These are phyloP conservation scores for Penicillium cataractarum DNA, from an alignment of 495 filamentous ascomycete genomes.

Conservation along the genomic window DNA sequence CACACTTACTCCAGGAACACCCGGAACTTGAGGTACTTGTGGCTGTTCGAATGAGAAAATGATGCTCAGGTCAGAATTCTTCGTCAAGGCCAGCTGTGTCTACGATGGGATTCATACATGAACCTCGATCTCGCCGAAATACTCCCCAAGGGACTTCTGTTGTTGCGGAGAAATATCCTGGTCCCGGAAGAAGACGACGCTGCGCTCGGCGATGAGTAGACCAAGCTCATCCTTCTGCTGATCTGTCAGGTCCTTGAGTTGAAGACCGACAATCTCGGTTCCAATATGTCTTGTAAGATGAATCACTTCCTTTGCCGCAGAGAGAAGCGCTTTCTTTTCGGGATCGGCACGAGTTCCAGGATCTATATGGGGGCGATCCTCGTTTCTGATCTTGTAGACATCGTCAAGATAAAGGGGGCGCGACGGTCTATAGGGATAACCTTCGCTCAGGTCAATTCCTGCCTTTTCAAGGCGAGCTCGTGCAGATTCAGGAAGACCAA, in stretches of 20 bases:
- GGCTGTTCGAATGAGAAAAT: constrained; percentile 44
- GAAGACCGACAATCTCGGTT: constrained; percentile 70
- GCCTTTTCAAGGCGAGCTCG: constrained; percentile 62
- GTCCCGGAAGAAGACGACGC: constrained; percentile 76
- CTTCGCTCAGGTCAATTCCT: constrained; percentile 64
- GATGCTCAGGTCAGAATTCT: background rate
- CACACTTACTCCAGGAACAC: constrained; percentile 64
- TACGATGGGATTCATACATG: constrained; percentile 51
- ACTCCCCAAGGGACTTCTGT: constrained; percentile 67
- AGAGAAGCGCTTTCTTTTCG: constrained; percentile 64
- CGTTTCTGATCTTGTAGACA: constrained; percentile 62
- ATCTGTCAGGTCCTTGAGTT: constrained; percentile 68
- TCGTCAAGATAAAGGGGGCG: constrained; percentile 69
- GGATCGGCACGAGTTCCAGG: constrained; percentile 68
- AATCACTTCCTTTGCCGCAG: constrained; percentile 67
- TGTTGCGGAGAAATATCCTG: constrained; percentile 72
- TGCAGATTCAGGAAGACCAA: constrained; percentile 57
- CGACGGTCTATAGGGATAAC: constrained; percentile 69
- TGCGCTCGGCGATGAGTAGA: constrained; percentile 70
- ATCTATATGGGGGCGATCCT: constrained; percentile 61
- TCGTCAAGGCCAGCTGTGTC: background rate
- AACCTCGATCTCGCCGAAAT: constrained; percentile 67
- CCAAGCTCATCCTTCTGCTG: constrained; percentile 74
- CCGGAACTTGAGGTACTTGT: constrained; percentile 70
- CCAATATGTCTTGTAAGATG: constrained; percentile 69